Conservation (phyloP, 176 grass and related monocot species). For the Aegilops bicornis region DNA sequence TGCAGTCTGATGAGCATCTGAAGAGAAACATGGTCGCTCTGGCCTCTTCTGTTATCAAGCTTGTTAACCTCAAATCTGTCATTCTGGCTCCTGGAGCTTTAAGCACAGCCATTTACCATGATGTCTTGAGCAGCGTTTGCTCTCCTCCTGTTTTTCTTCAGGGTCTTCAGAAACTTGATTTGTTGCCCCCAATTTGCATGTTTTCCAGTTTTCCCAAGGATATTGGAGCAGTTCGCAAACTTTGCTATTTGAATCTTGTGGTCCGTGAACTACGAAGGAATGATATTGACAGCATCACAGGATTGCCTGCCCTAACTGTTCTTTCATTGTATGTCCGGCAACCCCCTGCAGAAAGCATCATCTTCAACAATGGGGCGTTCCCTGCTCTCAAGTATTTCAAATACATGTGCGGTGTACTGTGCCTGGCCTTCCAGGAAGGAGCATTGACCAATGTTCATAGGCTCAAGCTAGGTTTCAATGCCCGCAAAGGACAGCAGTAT, state of each 20-base stretch:
- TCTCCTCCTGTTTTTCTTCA: background rate
- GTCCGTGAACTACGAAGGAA: background rate
- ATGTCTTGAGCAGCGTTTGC: background rate
- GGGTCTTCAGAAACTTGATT: background rate
- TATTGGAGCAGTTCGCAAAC: background rate
- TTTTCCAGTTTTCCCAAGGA: background rate
- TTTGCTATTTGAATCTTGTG: background rate
- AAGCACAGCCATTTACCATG: background rate
- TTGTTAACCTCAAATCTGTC: background rate
- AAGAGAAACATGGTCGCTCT: background rate
- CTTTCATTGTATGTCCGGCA: background rate
- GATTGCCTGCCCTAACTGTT: background rate
- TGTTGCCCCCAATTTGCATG: background rate
- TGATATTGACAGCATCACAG: background rate
- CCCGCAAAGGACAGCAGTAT: background rate
- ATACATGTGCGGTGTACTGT: background rate
- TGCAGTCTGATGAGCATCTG: background rate
- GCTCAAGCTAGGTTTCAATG: constrained; percentile 14
- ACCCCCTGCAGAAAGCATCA: background rate
- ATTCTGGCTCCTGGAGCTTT: background rate
- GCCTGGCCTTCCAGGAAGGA: background rate
- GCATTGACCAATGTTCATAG: constrained; percentile 7
- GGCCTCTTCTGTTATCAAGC: background rate
- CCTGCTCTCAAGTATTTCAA: constrained; percentile 13
- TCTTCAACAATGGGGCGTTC: background rate